Evolutionary conservation across 371 early-diverging fungal species (phyloP), one percentile per base, ranked within the genome.

Genomic region (Phascolomyces articulosus): DNA sequence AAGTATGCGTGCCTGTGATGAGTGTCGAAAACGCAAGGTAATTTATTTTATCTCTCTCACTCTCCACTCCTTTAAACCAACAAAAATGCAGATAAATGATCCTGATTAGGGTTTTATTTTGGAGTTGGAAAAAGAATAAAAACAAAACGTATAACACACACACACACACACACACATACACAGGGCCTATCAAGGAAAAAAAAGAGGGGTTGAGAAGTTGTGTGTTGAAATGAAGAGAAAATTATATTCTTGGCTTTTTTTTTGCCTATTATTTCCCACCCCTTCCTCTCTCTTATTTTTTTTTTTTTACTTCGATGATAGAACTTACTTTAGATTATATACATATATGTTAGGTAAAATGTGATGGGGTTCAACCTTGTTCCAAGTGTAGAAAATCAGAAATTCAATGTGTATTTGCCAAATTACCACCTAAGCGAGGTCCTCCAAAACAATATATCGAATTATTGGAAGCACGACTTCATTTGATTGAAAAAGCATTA

Each of bases 21-120:
- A 80, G 60, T 83, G 83, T 65, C 62, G 83, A 68, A 83, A 80
- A 62, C 73, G 83, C 66, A 83, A 83, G 77, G 83, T 82, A 76
- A 57, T 34, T 9, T 34, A 34, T 34, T 34, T 34, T 34, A 9
- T 34, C 34, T 34, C 34, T 34, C 6, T 2, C 34, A 0, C 11
- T 34, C 34, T 34, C 2, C 11, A 9, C 34, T 34, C 11, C 34
- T 34, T 34, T 9, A 34, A 9, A 34, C 6, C 11, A 34, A 34
- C 34, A 34, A 34, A 9, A 11, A 34, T 34, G 11, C 11, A 11
- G 34, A 11, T 34, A 11, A 34, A 9, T 6, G 34, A 34, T 34
- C 6, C 6, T 34, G 34, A 34, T 34, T 34, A 34, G 34, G 11
- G 34, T 34, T 34, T 9, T 9, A 11, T 9, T 9, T 9, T 6